Percentiles rank a stretch among this genome's conserved stretches.
Conservation (phyloP, 1,139 yeast genomes). For the Protomyces inundatus region DNA sequence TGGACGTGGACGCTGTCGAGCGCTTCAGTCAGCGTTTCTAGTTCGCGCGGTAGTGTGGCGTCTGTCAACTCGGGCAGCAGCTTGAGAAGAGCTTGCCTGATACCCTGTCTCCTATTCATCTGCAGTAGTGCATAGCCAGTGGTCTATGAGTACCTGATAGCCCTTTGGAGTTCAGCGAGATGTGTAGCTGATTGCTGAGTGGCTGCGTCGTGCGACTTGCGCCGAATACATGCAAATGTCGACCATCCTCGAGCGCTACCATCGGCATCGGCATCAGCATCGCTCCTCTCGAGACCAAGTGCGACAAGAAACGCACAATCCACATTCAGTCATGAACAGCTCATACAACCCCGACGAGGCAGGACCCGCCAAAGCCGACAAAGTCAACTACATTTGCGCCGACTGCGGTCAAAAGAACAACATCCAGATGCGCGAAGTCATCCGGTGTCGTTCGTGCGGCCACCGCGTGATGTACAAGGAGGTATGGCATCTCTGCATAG, state of each 20-base stretch:
- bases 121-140: too few relatives aligned
- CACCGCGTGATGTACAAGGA: conserved; percentile 96
- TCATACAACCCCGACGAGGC: not conserved
- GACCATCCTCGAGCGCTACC: too few relatives aligned
- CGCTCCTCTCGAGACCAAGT: too few relatives aligned
- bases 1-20: not conserved
- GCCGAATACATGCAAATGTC: too few relatives aligned
- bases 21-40: not conserved
- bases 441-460: conserved; percentile 97
- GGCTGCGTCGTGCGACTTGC: too few relatives aligned
- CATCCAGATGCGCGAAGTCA: conserved; percentile 88
- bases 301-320: too few relatives aligned
- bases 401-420: conserved; percentile 90
- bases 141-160: too few relatives aligned
- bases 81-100: not conserved
- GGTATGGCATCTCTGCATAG: conserved; percentile 2
- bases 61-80: not conserved
- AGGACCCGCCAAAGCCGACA: not conserved
- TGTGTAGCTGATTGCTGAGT: too few relatives aligned
- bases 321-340: not conserved
- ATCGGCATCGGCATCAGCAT: too few relatives aligned
- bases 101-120: not conserved
- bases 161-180: too few relatives aligned
- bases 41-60: not conserved
- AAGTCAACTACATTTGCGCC: conserved; percentile 71